A percentile compares a stretch with the other conserved stretches of the same genome.
These are phyloP conservation scores for Nigrograna mackinnonii DNA, from an alignment of 2,329 filamentous ascomycete species.

Conservation along the genomic window DNA sequence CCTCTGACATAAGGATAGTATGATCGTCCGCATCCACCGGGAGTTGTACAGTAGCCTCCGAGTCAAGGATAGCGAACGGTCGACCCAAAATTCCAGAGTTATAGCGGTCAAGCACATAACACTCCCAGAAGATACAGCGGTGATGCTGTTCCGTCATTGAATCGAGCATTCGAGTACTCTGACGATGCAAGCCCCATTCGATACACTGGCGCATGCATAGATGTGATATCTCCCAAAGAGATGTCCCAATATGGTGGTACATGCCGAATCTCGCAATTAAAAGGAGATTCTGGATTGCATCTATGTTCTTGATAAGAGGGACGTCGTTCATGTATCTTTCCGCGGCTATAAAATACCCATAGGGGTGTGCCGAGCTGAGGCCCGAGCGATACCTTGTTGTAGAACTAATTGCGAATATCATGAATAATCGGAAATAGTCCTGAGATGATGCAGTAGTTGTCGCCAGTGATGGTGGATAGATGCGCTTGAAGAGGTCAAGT, in stretches of 20 bases:
- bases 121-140: conserved; percentile 50
- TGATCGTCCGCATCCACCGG: conserved; percentile 42
- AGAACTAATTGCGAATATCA: conserved; percentile 43
- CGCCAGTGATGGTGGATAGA: conserved; percentile 6
- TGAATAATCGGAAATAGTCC: conserved; percentile 40
- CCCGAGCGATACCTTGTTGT: conserved; percentile 39
- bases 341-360: conserved; percentile 46
- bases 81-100: conserved; percentile 47
- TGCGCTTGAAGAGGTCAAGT: conserved; percentile 8
- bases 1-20: conserved; percentile 1
- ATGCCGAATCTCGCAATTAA: conserved; percentile 47
- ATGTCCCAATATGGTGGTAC: conserved; percentile 47
- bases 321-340: conserved; percentile 32
- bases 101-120: conserved; percentile 51
- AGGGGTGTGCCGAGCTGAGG: conserved; percentile 38
- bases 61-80: conserved; percentile 47
- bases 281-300: conserved; percentile 46
- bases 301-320: conserved; percentile 34
- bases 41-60: conserved; percentile 42
- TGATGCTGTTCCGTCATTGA: conserved; percentile 41
- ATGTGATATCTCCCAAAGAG: conserved; percentile 47
- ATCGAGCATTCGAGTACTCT: conserved; percentile 3
- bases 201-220: conserved; percentile 47
- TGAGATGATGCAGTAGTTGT: conserved; percentile 15
- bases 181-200: conserved; percentile 40